Evolutionary conservation across 2,329 filamentous ascomycete genomes (phyloP).

Genomic region (Aspergillus aculeatus): DNA sequence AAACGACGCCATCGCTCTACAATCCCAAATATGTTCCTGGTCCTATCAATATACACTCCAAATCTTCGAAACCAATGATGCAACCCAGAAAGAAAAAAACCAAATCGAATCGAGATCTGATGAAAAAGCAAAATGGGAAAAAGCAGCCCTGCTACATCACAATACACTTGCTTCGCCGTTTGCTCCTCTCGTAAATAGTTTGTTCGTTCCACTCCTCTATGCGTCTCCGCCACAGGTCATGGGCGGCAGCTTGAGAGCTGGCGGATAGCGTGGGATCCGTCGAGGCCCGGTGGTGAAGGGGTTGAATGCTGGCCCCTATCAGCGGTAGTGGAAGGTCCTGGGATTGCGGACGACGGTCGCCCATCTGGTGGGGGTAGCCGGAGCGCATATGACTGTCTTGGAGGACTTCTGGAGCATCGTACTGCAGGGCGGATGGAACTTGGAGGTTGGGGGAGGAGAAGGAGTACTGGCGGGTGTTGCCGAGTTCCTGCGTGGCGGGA

Average conservation of each 20-base stretch:
- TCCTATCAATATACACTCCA: not conserved
- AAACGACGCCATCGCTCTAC: not conserved
- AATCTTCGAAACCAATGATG: not conserved
- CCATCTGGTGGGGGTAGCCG: constrained; percentile 10
- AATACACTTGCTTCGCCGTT: constrained; percentile 36
- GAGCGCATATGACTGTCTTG: constrained; percentile 17
- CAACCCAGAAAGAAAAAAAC: not conserved
- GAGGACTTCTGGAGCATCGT: constrained; percentile 21
- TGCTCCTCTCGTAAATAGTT: constrained; percentile 37
- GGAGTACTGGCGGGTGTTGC: constrained; percentile 30
- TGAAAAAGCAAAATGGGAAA: not conserved
- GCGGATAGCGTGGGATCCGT: constrained; percentile 34
- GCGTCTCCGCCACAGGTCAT: constrained; percentile 38
- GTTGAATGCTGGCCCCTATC: constrained; percentile 11
- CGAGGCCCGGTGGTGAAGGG: constrained; percentile 29
- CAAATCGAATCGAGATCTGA: not conserved
- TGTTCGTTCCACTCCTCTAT: constrained; percentile 43
- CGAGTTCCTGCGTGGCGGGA: constrained; percentile 10
- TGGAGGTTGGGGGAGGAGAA: constrained; percentile 36
- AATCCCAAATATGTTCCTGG: not conserved
- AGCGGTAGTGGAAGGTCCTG: constrained; percentile 17
- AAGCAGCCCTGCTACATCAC: constrained; percentile 33
- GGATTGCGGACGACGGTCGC: constrained; percentile 20
- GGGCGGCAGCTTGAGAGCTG: constrained; percentile 24
- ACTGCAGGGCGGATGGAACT: constrained; percentile 20